Evolutionary conservation across 2,329 filamentous ascomycete species (phyloP).

Genomic region (Neocatenulostroma microsporum): DNA sequence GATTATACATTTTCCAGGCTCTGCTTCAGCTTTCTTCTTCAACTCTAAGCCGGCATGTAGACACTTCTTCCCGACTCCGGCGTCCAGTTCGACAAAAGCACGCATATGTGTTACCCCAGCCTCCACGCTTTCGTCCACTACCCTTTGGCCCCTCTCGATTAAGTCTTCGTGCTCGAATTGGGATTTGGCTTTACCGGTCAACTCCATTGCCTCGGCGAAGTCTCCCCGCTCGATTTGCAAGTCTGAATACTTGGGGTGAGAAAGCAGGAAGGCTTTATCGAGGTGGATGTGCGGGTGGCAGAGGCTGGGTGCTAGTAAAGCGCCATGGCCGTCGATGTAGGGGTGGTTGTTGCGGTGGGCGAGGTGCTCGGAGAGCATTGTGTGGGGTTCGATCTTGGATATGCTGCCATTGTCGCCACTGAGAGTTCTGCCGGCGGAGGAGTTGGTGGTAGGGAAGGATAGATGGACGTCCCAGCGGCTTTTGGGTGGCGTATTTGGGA

Average conservation of each 20-base stretch:
- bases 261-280: conserved; percentile 58
- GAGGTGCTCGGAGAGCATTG: too few species aligned
- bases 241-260: conserved; percentile 51
- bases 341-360: background rate
- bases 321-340: conserved; percentile 32
- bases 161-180: conserved; percentile 57
- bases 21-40: conserved; percentile 43
- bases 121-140: conserved; percentile 57
- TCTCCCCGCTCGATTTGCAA: conserved; percentile 53
- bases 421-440: background rate
- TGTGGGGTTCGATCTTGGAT: conserved; percentile 8
- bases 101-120: conserved; percentile 62
- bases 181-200: conserved; percentile 54
- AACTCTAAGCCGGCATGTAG: conserved; percentile 51
- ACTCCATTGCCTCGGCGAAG: conserved; percentile 57
- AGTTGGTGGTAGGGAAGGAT: too few species aligned
- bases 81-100: conserved; percentile 64
- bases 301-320: conserved; percentile 48
- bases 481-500: conserved; percentile 9
- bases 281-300: conserved; percentile 69
- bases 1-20: conserved; percentile 47
- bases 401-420: background rate
- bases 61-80: conserved; percentile 51
- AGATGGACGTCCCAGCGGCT: conserved; percentile 15
- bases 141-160: conserved; percentile 54